Percentiles rank a stretch among this genome's conserved stretches.
Evolutionary conservation across 129 eudicot genomes (phyloP).

Genomic region (Lonicera japonica): DNA sequence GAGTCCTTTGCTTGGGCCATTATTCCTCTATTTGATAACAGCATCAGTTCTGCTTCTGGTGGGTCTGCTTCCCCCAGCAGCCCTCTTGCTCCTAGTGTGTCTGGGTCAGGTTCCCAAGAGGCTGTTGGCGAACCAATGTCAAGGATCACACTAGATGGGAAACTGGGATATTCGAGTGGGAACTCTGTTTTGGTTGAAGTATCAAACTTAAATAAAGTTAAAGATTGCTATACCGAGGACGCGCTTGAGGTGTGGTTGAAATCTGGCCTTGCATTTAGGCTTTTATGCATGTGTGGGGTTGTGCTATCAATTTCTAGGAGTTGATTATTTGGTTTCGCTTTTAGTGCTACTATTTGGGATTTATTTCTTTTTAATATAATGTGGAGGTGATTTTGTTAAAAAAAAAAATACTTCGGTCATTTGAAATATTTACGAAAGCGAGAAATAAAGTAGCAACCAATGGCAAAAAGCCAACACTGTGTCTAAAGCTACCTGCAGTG

Average conservation of each 20-base stretch:
- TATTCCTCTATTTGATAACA: conserved; percentile 86
- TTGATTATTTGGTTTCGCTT: neutral
- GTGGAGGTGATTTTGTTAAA: no score
- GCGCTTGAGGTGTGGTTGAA: conserved; percentile 63
- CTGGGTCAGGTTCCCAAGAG: conserved; percentile 70
- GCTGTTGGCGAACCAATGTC: conserved; percentile 58
- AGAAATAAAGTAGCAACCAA: no score
- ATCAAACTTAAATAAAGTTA: conserved; percentile 90
- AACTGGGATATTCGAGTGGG: conserved; percentile 61
- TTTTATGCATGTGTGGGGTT: neutral
- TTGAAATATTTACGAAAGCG: no score
- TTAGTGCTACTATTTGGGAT: neutral
- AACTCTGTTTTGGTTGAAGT: conserved; percentile 95
- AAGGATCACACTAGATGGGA: conserved; percentile 80
- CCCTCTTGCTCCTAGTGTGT: conserved; percentile 69
- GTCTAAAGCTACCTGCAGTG: no score
- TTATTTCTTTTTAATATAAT: neutral
- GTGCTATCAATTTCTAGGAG: neutral
- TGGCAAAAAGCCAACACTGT: no score
- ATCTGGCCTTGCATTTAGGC: neutral
- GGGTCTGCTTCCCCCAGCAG: conserved; percentile 94
- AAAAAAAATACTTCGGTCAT: no score
- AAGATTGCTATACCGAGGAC: conserved; percentile 94
- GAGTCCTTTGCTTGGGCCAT: conserved; percentile 97
- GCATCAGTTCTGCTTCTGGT: conserved; percentile 59